These are phyloP conservation scores for Clitopilus passeckerianus DNA, from an alignment of 768 basidiomycete genomes.

Conservation along the genomic window DNA sequence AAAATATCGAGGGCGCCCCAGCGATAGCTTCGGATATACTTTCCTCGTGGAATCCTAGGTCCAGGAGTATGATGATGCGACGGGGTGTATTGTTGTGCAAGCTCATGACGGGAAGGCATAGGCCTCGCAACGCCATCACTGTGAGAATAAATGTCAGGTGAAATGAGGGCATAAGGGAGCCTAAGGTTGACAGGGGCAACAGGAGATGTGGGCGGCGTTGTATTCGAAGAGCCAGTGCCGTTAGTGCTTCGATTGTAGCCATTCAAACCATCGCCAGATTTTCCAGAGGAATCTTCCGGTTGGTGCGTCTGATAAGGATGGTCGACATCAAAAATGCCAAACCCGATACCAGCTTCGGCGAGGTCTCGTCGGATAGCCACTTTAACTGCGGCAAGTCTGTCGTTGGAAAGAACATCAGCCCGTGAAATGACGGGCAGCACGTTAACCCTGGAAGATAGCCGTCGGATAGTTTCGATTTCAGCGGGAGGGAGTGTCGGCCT, in stretches of 20 bases:
- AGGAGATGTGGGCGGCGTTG: slow-evolving; percentile 67
- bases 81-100: slow-evolving; percentile 70
- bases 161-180: slow-evolving; percentile 80
- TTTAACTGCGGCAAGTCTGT: slow-evolving; percentile 76
- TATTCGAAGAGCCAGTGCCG: slow-evolving; percentile 44
- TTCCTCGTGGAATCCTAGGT: slow-evolving; percentile 51
- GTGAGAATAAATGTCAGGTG: slow-evolving; percentile 81
- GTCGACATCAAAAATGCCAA: slow-evolving; percentile 85
- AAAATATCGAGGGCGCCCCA: slow-evolving; percentile 85
- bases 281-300: slow-evolving; percentile 39
- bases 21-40: slow-evolving; percentile 68
- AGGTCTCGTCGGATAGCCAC: slow-evolving; percentile 76
- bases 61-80: slow-evolving; percentile 35
- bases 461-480: slow-evolving; percentile 76
- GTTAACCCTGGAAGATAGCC: slow-evolving; percentile 77
- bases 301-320: slow-evolving; percentile 41
- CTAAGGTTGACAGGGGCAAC: slow-evolving; percentile 54
- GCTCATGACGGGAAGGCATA: slow-evolving; percentile 60
- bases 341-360: slow-evolving; percentile 81
- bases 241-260: slow-evolving; percentile 46
- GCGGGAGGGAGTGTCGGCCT: slow-evolving; percentile 62
- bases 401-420: slow-evolving; percentile 77
- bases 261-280: slow-evolving; percentile 49
- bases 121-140: slow-evolving; percentile 69
- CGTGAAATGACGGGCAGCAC: slow-evolving; percentile 83